These are phyloP conservation scores for Boletellus sp. DNA, from an alignment of 768 basidiomycete genomes.

Conservation along the genomic window DNA sequence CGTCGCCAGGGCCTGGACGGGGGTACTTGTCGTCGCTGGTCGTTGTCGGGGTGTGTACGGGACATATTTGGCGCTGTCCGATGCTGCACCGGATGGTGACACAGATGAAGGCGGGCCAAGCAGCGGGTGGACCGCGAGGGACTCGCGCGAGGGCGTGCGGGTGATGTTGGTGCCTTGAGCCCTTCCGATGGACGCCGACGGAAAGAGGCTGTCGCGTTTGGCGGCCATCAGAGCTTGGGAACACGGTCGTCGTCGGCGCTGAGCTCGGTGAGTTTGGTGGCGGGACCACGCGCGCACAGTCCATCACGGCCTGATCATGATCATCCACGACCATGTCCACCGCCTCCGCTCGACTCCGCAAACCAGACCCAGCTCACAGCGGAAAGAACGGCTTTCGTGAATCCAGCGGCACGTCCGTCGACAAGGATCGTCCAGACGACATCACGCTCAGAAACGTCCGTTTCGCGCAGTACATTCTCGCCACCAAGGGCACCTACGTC, in stretches of 20 bases:
- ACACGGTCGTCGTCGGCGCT: background rate
- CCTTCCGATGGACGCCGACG: slow-evolving; percentile 54
- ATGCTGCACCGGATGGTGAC: slow-evolving; percentile 5
- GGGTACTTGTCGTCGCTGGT: slow-evolving; percentile 43
- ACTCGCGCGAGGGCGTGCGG: slow-evolving; percentile 48
- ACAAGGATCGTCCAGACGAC: slow-evolving; percentile 21
- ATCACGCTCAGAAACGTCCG: slow-evolving; percentile 31
- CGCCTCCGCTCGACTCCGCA: slow-evolving; percentile 5
- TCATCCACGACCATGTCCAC: slow-evolving; percentile 3
- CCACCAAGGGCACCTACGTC: slow-evolving; percentile 36
- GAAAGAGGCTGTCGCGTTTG: slow-evolving; percentile 39
- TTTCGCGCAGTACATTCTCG: slow-evolving; percentile 38
- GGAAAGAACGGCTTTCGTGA: slow-evolving; percentile 26
- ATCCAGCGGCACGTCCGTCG: background rate
- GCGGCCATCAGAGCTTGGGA: slow-evolving; percentile 29
- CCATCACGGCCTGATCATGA: background rate
- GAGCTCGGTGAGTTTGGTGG: background rate
- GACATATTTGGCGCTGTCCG: slow-evolving; percentile 48
- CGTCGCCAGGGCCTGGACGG: slow-evolving; percentile 25
- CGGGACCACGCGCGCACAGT: background rate
- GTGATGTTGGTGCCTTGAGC: slow-evolving; percentile 41
- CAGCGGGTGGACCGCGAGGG: slow-evolving; percentile 61
- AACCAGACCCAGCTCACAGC: slow-evolving; percentile 7
- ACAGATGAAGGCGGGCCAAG: slow-evolving; percentile 41
- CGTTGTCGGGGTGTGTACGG: slow-evolving; percentile 78